Evolutionary conservation across 2,329 filamentous ascomycete genomes (phyloP), one percentile per base, ranked within the genome.

Genomic region (Aspergillus oerlinghausenensis): DNA sequence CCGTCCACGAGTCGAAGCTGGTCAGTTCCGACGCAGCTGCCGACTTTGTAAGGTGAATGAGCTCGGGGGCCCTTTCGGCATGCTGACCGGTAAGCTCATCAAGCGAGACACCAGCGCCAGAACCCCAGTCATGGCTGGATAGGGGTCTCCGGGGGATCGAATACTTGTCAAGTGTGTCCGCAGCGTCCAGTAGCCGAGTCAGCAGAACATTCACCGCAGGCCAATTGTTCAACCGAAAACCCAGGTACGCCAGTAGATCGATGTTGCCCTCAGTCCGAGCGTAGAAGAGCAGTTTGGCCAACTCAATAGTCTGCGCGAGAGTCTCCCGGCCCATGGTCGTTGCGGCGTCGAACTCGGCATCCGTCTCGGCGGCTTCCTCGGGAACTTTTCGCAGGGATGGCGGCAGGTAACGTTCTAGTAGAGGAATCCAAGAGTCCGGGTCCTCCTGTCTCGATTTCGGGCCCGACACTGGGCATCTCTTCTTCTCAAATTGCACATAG

Each of bases 191-290:
- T 55, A 79, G 62, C 50, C 65, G 68, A 54, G 67, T 70, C 21
- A 77, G 63, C 9, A 79, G 61, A 49, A 68, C 65, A 53, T 76
- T 60, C 28, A 77, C 76, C 17, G 70, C 72, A 52, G 72, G 61
- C 74, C 76, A 77, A 58, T 76, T 71, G 26, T 71, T 67, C 56
- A 73, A 60, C 19, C 67, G 63, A 47, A 77, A 71, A 1, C 74
- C 76, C 51, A 79, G 62, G 58, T 75, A 70, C 10, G 64, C 63
- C 42, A 79, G 58, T 35, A 78, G 63, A 63, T 79, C 72, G 9
- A 74, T 43, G 25, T 67, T 57, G 17, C 60, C 61, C 23, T 63
- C 50, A 11, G 47, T 54, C 32, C 70, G 69, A 10, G 72, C 71
- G 53, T 68, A 57, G 48, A 55, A 66, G 35, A 77, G 59, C 19